phyloP scores from a whole-genome alignment of 2,329 filamentous ascomycete species.

The Fusarium miscanthi region DNA sequence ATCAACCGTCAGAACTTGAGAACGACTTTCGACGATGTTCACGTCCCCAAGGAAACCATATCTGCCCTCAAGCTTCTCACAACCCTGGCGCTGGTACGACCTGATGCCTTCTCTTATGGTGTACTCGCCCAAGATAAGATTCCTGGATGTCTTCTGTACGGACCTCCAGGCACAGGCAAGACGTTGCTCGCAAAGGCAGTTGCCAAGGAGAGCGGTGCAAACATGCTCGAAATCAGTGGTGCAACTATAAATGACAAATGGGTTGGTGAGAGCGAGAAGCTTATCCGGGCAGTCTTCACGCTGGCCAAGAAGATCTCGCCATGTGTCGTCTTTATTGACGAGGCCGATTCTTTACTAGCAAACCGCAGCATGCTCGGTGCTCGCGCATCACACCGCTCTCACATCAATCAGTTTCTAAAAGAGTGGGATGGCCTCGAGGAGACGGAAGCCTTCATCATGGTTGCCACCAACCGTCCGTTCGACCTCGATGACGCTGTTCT shows the following conservation, averaged over 20 bases:
- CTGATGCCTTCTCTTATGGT: conserved; percentile 96
- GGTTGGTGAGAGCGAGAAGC: conserved; percentile 96
- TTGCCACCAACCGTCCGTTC: conserved; percentile 94
- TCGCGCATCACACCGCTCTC: conserved; percentile 81
- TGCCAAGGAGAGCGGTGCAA: conserved; percentile 74
- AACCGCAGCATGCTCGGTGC: conserved; percentile 74
- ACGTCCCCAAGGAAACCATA: conserved; percentile 83
- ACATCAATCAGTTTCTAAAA: conserved; percentile 95
- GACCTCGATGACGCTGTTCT: conserved; percentile 91
- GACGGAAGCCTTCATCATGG: conserved; percentile 94
- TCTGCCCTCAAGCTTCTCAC: conserved; percentile 91
- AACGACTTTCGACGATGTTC: conserved; percentile 89
- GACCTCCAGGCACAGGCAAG: conserved; percentile 84
- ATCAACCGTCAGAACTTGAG: conserved; percentile 84
- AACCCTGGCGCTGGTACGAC: conserved; percentile 84
- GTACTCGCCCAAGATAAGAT: conserved; percentile 92
- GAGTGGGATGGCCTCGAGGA: conserved; percentile 95
- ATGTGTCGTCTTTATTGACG: conserved; percentile 95
- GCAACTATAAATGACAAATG: conserved; percentile 96
- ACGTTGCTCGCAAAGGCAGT: conserved; percentile 76
- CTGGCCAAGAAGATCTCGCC: conserved; percentile 91
- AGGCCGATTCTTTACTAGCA: conserved; percentile 92
- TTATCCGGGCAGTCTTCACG: conserved; percentile 90
- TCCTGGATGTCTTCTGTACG: conserved; percentile 87
- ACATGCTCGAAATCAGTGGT: conserved; percentile 87